Evolutionary conservation across 2,329 filamentous ascomycete genomes (phyloP).

Genomic region (Phyllosticta citribraziliensis): DNA sequence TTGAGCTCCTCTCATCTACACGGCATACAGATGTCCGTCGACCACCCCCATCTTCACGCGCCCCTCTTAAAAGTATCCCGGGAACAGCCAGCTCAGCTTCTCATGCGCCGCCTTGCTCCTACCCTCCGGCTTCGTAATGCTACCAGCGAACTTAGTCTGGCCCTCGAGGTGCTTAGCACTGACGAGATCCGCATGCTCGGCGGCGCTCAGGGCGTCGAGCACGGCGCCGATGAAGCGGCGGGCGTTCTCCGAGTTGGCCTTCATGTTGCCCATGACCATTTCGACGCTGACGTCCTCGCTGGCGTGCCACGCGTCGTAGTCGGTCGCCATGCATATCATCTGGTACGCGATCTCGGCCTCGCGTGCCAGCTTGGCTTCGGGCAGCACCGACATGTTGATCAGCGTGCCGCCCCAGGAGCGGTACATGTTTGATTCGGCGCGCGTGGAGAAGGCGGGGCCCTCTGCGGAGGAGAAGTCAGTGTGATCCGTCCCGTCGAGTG

Average conservation of each 20-base stretch:
- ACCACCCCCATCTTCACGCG: background rate
- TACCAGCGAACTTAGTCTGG: slow-evolving; percentile 64
- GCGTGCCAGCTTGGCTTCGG: slow-evolving; percentile 89
- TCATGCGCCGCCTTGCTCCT: slow-evolving; percentile 64
- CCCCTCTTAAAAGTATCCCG: slow-evolving; percentile 51
- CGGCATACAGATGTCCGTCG: too few relatives aligned
- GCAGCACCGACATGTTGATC: slow-evolving; percentile 96
- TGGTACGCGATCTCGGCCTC: slow-evolving; percentile 96
- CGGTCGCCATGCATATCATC: slow-evolving; percentile 98
- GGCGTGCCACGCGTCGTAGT: slow-evolving; percentile 97
- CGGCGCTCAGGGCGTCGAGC: slow-evolving; percentile 71
- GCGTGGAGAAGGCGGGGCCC: slow-evolving; percentile 95
- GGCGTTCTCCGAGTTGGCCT: slow-evolving; percentile 81
- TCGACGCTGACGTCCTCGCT: slow-evolving; percentile 76
- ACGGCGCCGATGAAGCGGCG: slow-evolving; percentile 76
- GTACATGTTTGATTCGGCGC: slow-evolving; percentile 92
- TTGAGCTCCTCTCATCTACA: too few relatives aligned
- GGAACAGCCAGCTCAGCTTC: slow-evolving; percentile 80
- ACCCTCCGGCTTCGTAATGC: slow-evolving; percentile 71
- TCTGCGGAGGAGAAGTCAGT: slow-evolving; percentile 36
- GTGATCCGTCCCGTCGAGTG: background rate
- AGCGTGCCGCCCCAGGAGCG: slow-evolving; percentile 85
- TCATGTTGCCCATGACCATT: slow-evolving; percentile 97
- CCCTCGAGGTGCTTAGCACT: slow-evolving; percentile 74
- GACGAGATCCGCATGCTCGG: slow-evolving; percentile 67